Base-by-base conservation (phyloP, 306 rosid genomes). In the Trifolium fragiferum region DNA sequence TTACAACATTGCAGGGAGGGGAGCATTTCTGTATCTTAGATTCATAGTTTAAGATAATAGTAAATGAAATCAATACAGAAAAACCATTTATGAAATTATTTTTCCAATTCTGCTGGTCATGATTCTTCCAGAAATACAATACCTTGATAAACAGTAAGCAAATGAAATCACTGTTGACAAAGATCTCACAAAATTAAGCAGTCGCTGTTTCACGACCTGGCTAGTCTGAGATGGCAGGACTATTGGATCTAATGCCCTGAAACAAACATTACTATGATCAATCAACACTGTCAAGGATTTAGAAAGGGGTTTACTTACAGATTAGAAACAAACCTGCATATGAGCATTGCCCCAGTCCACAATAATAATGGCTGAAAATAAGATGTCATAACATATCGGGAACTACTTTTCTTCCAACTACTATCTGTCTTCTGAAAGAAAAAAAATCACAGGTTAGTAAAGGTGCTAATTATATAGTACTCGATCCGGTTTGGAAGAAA, bases 91-190 rank as follows among this genome's bases (percentile, higher is more conserved):
- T 58, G 7, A 68, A 63, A 40, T 14, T 18, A 71, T 21, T 66
- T 54, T 70, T 73, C 44, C 69, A 57, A 76, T 44, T 59, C 70
- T 33, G 46, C 46, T 43, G 12, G 25, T 2, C 59, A 68, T 11
- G 30, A 66, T 37, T 61, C 46, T 53, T 63, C 60, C 60, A 74
- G 49, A 40, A 59, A 78, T 75, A 50, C 46, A 60, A 30, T 85
- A 94, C 99, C 99, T 86, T 84, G 96, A 90, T 73, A 89, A 81
- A 85, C 96, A 92, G 72, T 84, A 90, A 20, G 98, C 90, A 81
- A 92, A 90, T 61, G 98, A 90, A 49, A 95, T 87, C 82, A 95
- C 98, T 2, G 98, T 95, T 0, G 99, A 92, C 76, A 95, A 76
- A 37, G 98, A 87, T 75, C 80, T 87, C 76, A 84, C 82, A 86